Evolutionary conservation across 148 eudicot genomes (phyloP).

Genomic region (Hydrangea macrophylla): DNA sequence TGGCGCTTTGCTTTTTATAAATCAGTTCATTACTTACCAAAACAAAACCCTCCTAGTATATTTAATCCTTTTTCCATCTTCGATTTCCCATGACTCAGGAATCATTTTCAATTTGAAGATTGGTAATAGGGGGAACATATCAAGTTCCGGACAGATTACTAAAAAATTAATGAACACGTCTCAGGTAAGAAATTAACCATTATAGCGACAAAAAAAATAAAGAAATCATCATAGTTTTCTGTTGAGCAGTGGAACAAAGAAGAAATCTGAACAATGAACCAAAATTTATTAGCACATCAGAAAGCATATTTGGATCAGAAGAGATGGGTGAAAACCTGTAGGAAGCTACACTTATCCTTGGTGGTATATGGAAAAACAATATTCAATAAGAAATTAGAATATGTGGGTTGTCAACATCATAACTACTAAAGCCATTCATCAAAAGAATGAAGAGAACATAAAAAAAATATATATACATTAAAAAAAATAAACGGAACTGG

Average conservation of each 20-base stretch:
- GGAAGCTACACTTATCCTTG: slow-evolving; percentile 91
- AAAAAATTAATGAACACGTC: neutral
- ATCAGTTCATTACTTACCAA: neutral
- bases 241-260: neutral
- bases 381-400: slow-evolving; percentile 10
- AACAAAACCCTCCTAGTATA: neutral
- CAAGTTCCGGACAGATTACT: neutral
- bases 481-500: neutral
- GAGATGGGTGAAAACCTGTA: slow-evolving; percentile 56
- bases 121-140: neutral
- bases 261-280: neutral
- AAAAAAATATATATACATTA: no score
- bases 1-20: neutral
- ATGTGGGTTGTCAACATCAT: slow-evolving; percentile 3
- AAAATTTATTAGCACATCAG: neutral
- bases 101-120: neutral
- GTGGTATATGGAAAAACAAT: slow-evolving; percentile 76
- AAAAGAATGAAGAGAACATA: neutral
- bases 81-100: neutral
- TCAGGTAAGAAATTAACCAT: no score
- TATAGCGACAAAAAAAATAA: neutral
- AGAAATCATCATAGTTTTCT: neutral
- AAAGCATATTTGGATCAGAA: neutral
- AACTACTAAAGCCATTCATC: neutral
- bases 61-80: no score